These are phyloP conservation scores for Botrytis squamosa DNA, from an alignment of 2,329 filamentous ascomycete genomes.

Conservation along the genomic window DNA sequence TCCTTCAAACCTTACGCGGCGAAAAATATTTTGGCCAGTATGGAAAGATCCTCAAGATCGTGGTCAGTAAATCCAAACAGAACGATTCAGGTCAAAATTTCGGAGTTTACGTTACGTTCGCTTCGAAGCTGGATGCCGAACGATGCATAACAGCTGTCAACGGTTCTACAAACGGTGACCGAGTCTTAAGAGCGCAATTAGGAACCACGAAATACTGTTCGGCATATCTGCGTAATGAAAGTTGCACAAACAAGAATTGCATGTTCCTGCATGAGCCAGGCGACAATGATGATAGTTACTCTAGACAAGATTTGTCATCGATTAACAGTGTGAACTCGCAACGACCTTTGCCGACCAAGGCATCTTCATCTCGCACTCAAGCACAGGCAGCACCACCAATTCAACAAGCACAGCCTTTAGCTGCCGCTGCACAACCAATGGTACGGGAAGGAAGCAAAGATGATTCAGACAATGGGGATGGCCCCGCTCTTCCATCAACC, in stretches of 20 bases:
- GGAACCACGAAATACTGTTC: constrained; percentile 99
- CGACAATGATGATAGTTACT: constrained; percentile 97
- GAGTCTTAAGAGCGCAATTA: constrained; percentile 72
- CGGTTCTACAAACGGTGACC: constrained; percentile 85
- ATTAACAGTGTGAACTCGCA: constrained; percentile 87
- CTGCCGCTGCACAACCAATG: constrained; percentile 61
- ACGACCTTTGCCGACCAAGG: constrained; percentile 57
- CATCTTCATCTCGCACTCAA: constrained; percentile 54
- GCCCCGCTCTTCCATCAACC: constrained; percentile 86
- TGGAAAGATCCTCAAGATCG: constrained; percentile 97
- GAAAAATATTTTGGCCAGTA: constrained; percentile 97
- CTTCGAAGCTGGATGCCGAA: constrained; percentile 84
- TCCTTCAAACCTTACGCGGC: constrained; percentile 85
- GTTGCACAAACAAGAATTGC: constrained; percentile 92
- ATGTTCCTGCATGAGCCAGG: constrained; percentile 98
- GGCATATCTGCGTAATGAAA: constrained; percentile 90
- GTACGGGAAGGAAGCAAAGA: constrained; percentile 76
- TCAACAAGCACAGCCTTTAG: constrained; percentile 37
- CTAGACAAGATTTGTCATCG: constrained; percentile 87
- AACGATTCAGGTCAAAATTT: constrained; percentile 64
- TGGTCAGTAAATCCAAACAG: constrained; percentile 84
- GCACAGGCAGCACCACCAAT: constrained; percentile 41
- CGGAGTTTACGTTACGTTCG: constrained; percentile 98
- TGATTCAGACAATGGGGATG: constrained; percentile 70
- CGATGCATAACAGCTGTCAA: constrained; percentile 90